phyloP scores from a whole-genome alignment of 768 basidiomycete genomes.

The Lentinula lateritia region DNA sequence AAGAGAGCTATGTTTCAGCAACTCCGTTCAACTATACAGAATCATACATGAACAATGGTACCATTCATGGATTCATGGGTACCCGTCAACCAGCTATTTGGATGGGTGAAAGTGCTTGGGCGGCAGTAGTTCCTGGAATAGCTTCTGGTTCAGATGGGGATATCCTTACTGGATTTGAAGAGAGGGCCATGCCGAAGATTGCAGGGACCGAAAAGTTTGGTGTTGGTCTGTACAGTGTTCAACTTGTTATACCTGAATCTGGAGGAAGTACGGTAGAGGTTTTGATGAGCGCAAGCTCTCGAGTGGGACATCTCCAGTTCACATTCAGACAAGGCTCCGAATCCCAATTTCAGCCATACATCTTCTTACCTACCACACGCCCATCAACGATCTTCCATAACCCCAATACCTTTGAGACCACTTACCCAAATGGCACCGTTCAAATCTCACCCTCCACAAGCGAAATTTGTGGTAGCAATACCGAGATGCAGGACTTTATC shows the following conservation, averaged over 20 bases:
- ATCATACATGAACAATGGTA: constrained; percentile 9
- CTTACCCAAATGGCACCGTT: constrained; percentile 51
- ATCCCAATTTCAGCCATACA: constrained; percentile 37
- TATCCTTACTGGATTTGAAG: constrained; percentile 50
- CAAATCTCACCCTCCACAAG: constrained; percentile 31
- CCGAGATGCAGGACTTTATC: constrained; percentile 68
- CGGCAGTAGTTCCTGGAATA: constrained; percentile 54
- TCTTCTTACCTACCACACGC: constrained; percentile 64
- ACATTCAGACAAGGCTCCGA: constrained; percentile 39
- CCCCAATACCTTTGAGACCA: constrained; percentile 18
- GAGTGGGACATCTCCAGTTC: constrained; percentile 71
- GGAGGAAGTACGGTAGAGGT: constrained; percentile 46
- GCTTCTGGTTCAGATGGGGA: constrained; percentile 24
- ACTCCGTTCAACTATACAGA: constrained; percentile 65
- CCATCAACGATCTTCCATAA: constrained; percentile 41
- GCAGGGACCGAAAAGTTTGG: constrained; percentile 49
- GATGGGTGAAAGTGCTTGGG: constrained; percentile 78
- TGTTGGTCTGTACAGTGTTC: constrained; percentile 51
- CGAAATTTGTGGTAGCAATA: constrained; percentile 60
- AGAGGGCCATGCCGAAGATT: constrained; percentile 49
- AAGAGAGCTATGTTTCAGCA: constrained; percentile 69
- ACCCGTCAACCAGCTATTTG: constrained; percentile 85
- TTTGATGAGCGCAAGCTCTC: constrained; percentile 64
- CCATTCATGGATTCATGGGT: constrained; percentile 70
- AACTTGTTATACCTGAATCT: constrained; percentile 38